Base-by-base conservation (phyloP, 768 basidiomycete genomes). In the Exidia glandulosa region DNA sequence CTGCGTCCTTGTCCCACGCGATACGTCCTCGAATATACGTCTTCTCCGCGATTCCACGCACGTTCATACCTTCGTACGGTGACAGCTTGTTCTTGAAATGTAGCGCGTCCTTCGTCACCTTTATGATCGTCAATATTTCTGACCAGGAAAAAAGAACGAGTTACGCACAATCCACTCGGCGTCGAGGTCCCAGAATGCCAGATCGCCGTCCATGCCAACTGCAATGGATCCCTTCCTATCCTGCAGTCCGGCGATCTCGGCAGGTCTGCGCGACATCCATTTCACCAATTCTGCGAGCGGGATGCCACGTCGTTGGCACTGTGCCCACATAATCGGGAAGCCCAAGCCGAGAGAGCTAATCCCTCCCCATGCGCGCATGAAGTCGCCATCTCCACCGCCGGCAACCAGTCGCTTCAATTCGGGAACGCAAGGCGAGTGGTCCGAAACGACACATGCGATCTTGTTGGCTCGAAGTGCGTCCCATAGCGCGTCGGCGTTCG, bases 51-150 rank as follows among this genome's bases (percentile, higher is more conserved):
- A 75, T 74, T 0, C 95, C 95, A 16, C 65, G 74, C 48, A 96
- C 77, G 19, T 67, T 76, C 66, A 81, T 75, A 3, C 93, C 94
- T 64, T 89, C 81, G 69, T 94, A 98, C 2, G 95, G 90, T 3
- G 90, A 90, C 23, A 96, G 67, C 72, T 94, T 94, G 75, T 98
- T 97, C 77, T 92, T 96, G 80, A 95, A 97, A 58, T 85, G 78
- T 13, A 97, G 76, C 13, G 72, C 67, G 9, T 87, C 85, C 67
- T 81, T 81, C 30, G 84, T 85, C 27, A 94, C 87, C 91, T 94
- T 61, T 13, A 19, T 13, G 14, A 19, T 37, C 25, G 19, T 47
- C 2, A 54, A 62, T 32, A 57, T 10, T n/a, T n/a, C n/a, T n/a
- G n/a, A n/a, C n/a, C n/a, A 10, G 16, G 9, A 19, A 14, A 45